A percentile compares a stretch with the other conserved stretches of the same genome.
Conservation (phyloP, 106 monocot species). For the Agapanthus africanus region DNA sequence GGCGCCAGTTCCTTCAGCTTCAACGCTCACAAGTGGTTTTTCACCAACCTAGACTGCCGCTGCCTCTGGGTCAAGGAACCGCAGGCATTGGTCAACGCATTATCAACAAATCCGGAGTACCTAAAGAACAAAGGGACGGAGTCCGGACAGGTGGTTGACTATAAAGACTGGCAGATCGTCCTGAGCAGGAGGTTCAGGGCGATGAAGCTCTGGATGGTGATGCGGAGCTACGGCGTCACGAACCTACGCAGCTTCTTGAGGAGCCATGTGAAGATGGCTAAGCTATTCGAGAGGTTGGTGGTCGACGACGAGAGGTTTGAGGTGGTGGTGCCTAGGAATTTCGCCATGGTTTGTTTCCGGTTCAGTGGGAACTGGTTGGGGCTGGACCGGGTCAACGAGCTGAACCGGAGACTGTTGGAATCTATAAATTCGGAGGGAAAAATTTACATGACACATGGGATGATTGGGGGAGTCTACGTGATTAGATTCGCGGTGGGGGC, state of each 20-base stretch:
- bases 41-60: slow-evolving; percentile 33
- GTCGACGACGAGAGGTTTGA: slow-evolving; percentile 35
- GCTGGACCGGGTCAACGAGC: slow-evolving; percentile 10
- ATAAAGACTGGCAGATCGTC: slow-evolving; percentile 62
- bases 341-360: slow-evolving; percentile 46
- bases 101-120: slow-evolving; percentile 30
- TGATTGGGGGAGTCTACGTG: slow-evolving; percentile 36
- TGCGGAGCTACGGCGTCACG: slow-evolving; percentile 38
- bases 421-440: slow-evolving; percentile 16
- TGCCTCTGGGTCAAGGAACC: slow-evolving; percentile 24
- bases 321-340: slow-evolving; percentile 37
- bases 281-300: slow-evolving; percentile 36
- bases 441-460: slow-evolving; percentile 32
- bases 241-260: slow-evolving; percentile 23
- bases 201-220: slow-evolving; percentile 48
- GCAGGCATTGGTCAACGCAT: neutral
- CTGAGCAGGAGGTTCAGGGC: slow-evolving; percentile 39
- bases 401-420: slow-evolving; percentile 26
- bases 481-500: slow-evolving; percentile 42
- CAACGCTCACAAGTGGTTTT: slow-evolving; percentile 57
- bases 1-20: slow-evolving; percentile 35
- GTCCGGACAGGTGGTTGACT: slow-evolving; percentile 37
- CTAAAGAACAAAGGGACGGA: slow-evolving; percentile 45
- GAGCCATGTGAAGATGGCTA: slow-evolving; percentile 40
- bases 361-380: neutral